Percentiles rank a stretch among this genome's conserved stretches.
Evolutionary conservation across 495 filamentous ascomycete species (phyloP).

Genomic region (Darksidea phi): DNA sequence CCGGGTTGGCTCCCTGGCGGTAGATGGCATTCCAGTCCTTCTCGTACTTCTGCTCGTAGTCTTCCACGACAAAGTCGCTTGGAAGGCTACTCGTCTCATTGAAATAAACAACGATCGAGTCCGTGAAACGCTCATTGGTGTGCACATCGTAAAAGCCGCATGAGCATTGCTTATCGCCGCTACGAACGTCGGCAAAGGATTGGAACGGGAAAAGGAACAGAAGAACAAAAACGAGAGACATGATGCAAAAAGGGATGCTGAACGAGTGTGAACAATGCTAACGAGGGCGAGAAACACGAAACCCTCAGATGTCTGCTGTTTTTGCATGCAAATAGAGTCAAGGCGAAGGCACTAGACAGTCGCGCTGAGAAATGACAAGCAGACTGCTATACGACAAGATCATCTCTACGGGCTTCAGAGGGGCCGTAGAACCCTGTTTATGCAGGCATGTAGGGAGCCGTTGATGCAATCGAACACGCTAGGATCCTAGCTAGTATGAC

Average conservation of each 20-base stretch:
- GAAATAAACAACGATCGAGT: slow-evolving; percentile 48
- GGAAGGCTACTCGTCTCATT: slow-evolving; percentile 44
- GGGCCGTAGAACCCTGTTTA: too few species aligned
- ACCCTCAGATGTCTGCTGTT: not conserved
- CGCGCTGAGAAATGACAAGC: not conserved
- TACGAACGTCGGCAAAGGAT: slow-evolving; percentile 18
- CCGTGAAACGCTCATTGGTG: slow-evolving; percentile 42
- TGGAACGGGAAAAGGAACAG: slow-evolving; percentile 1
- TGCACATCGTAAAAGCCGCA: slow-evolving; percentile 45
- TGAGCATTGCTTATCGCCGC: slow-evolving; percentile 34
- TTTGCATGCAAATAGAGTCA: not conserved
- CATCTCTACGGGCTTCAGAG: too few species aligned
- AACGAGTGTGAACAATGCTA: slow-evolving; percentile 15
- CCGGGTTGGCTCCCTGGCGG: slow-evolving; percentile 40
- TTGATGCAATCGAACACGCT: too few species aligned
- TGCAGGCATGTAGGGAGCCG: too few species aligned
- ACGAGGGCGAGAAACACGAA: not conserved
- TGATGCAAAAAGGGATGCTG: slow-evolving; percentile 14
- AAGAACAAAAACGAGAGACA: slow-evolving; percentile 13
- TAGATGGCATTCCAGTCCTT: slow-evolving; percentile 44
- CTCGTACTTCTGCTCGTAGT: slow-evolving; percentile 44
- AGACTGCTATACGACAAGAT: too few species aligned
- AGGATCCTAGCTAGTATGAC: too few species aligned
- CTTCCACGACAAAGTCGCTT: slow-evolving; percentile 35
- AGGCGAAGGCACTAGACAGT: not conserved